Evolutionary conservation across 441 rosid species (phyloP), one percentile per base, ranked within the genome.

Genomic region (Erodium texanum): DNA sequence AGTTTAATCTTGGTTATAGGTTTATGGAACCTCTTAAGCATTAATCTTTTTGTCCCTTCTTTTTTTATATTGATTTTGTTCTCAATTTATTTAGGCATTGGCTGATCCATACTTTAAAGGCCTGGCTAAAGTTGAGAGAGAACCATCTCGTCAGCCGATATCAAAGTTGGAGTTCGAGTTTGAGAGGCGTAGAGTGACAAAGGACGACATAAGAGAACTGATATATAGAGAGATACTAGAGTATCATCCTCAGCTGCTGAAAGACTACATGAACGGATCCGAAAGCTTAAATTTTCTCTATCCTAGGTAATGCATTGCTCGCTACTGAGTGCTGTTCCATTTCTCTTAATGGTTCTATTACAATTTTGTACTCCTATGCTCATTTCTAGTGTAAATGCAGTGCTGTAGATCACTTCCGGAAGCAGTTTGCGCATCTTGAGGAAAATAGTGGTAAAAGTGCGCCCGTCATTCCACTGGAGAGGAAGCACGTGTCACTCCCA

Each of bases 81-180:
- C 24, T 56, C 62, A 19, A 56, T 56, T 56, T 56, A 9, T 20
- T 3, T 72, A 93, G 97, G 96, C 99, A 50, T 76, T 93, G 32
- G 90, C 92, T 0, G 92, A 93, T 82, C 93, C 96, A 71, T 93
- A 93, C 82, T 91, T 93, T 69, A 91, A 85, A 81, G 96, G 99
- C 66, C 76, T 91, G 72, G 81, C 96, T 27, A 89, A 74, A 81
- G 79, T 86, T 59, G 97, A 93, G 75, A 86, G 93, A 72, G 98
- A 93, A 77, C 98, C 96, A 70, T 93, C 96, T 32, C 84, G 89
- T 77, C 96, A 87, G 50, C 96, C 97, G 67, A 89, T 90, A 68
- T 80, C 95, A 9, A 93, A 90, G 78, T 86, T 91, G 93, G 97
- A 87, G 74, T 93, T 93, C 69, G 98, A 91, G 77, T 93, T 93